A percentile compares a stretch with the other conserved stretches of the same genome.
Evolutionary conservation across 345 rosid species (phyloP).

Genomic region (Hibiscus mutabilis): DNA sequence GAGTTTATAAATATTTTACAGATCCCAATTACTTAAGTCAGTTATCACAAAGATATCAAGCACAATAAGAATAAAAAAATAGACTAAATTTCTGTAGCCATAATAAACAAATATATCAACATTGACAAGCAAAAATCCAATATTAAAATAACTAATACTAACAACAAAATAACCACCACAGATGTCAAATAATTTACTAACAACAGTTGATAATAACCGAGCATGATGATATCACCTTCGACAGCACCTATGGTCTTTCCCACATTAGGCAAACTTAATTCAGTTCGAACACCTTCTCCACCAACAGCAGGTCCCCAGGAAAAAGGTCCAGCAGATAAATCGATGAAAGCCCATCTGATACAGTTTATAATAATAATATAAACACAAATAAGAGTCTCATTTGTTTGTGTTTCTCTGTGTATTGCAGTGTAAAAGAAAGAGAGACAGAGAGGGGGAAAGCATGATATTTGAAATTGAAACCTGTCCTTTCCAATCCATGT

Average conservation of each 20-base stretch:
- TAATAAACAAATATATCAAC: background rate
- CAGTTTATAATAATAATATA: constrained; percentile 2
- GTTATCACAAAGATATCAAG: background rate
- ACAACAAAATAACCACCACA: background rate
- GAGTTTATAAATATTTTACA: background rate
- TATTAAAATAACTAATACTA: background rate
- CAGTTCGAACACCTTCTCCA: constrained; percentile 98
- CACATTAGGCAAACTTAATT: constrained; percentile 84
- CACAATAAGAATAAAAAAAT: background rate
- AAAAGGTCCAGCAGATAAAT: constrained; percentile 91
- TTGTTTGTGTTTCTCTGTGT: background rate
- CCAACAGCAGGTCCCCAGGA: constrained; percentile 99
- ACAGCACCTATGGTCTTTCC: constrained; percentile 92
- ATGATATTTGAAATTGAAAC: constrained; percentile 31
- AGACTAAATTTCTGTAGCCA: background rate
- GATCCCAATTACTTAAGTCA: background rate
- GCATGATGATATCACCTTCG: constrained; percentile 46
- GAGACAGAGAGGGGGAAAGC: background rate
- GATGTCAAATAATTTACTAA: background rate
- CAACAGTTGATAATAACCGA: constrained; percentile 2
- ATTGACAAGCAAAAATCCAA: background rate
- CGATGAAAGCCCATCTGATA: constrained; percentile 93
- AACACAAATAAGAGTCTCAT: background rate
- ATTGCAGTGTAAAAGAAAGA: background rate
- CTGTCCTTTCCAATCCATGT: constrained; percentile 94